Evolutionary conservation across 345 rosid species (phyloP), one percentile per base, ranked within the genome.

Genomic region (Melaleuca alternifolia): DNA sequence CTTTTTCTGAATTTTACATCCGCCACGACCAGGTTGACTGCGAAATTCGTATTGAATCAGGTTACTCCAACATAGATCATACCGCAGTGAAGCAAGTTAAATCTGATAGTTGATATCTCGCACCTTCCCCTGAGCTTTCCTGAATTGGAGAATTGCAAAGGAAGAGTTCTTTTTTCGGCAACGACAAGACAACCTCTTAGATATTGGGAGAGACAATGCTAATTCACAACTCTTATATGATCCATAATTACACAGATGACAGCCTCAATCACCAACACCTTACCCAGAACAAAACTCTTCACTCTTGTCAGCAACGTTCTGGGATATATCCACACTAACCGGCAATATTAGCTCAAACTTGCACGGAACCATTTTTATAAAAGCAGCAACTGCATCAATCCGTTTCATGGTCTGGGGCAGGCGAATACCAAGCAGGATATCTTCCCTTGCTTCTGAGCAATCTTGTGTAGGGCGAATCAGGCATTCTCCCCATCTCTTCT

Each of bases 401-500:
- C 30, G 96, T 93, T 89, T 93, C 96, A 21, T 93, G 97, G 89
- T 95, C 97, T 21, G 98, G 97, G 30, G 85, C 90, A 41, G 89
- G 96, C 51, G 99, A 90, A 90, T 94, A 96, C 98, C 98, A 95
- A 77, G 95, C 95, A 50, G 98, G 98, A 85, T 54, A 83, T 51
- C 86, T 93, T 44, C 98, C 98, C 86, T 89, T 95, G 24, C 86
- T 53, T 87, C 99, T 92, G 85, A 97, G 98, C 90, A 97, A 84
- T 85, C 91, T 91, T 3, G 98, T 97, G 88, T 57, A 95, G 5
- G 94, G 89, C 1, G 98, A 95, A 87, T 97, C 98, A 1, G 97
- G 96, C 99, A 95, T 91, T 89, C 86, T 95, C 26, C 88, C 92
- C 51, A 83, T 91, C 89, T 95, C 99, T 92, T 95, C 98, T 91